These are phyloP conservation scores for Yarrowia divulgata DNA, from an alignment of 805 yeast genomes.

Conservation along the genomic window DNA sequence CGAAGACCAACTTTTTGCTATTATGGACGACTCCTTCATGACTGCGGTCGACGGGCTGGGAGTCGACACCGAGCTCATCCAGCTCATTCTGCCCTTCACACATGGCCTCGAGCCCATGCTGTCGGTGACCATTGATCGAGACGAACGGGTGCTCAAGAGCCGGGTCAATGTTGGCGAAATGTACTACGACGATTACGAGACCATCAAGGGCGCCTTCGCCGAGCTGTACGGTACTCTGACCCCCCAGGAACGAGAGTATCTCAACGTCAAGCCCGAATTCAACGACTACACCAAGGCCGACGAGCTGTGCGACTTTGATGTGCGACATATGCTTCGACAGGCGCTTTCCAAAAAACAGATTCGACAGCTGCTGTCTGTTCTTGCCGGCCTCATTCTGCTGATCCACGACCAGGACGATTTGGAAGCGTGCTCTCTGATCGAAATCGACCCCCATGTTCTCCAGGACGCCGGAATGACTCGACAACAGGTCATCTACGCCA, in stretches of 20 bases:
- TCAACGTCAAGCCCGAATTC: slow-evolving; percentile 18
- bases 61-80: slow-evolving; percentile 16
- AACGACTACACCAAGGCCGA: slow-evolving; percentile 29
- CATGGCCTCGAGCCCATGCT: slow-evolving; percentile 34
- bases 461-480: slow-evolving; percentile 44
- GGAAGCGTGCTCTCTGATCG: slow-evolving; percentile 54
- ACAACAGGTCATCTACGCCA: slow-evolving; percentile 49
- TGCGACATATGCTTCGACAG: slow-evolving; percentile 28
- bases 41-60: slow-evolving; percentile 14
- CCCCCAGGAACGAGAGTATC: slow-evolving; percentile 22
- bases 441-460: slow-evolving; percentile 49
- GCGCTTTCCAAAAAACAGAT: slow-evolving; percentile 40
- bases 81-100: slow-evolving; percentile 13
- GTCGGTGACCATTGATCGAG: slow-evolving; percentile 29
- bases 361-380: slow-evolving; percentile 49
- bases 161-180: slow-evolving; percentile 29
- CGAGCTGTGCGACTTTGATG: slow-evolving; percentile 29
- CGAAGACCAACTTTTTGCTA: slow-evolving; percentile 25
- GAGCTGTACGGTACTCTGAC: slow-evolving; percentile 34
- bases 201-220: slow-evolving; percentile 35
- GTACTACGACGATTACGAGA: slow-evolving; percentile 35
- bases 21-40: slow-evolving; percentile 32
- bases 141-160: slow-evolving; percentile 28
- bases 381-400: slow-evolving; percentile 53
- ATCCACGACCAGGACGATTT: slow-evolving; percentile 52